Conservation (phyloP, 108 stramenopile genomes). For the Fistulifera solaris region DNA sequence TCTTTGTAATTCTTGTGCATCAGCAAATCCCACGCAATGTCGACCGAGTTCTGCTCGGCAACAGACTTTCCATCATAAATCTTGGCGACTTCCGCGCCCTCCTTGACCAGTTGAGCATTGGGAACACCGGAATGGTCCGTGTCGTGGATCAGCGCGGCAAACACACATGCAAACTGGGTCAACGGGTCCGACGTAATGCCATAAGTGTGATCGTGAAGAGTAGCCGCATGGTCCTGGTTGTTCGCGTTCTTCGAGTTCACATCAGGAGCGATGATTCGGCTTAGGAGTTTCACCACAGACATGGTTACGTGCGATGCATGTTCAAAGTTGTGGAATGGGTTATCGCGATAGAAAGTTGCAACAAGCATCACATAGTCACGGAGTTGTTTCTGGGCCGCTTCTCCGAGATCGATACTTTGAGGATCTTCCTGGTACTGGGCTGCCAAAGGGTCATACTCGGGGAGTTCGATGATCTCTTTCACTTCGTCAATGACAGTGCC, state of each 20-base stretch:
- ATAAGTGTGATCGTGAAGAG: conserved; percentile 12
- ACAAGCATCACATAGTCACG: conserved; percentile 16
- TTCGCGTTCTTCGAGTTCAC: conserved; percentile 23
- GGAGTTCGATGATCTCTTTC: conserved; percentile 24
- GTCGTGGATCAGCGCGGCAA: conserved; percentile 39
- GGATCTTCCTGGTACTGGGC: conserved; percentile 10
- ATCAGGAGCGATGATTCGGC: conserved; percentile 21
- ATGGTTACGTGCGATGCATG: conserved; percentile 50
- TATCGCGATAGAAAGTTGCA: conserved; percentile 31
- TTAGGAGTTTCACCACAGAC: conserved; percentile 23
- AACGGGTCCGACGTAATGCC: conserved; percentile 14
- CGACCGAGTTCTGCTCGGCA: conserved; percentile 21
- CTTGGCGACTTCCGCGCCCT: conserved; percentile 1
- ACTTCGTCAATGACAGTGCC: conserved; percentile 28
- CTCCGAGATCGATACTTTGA: conserved; percentile 7
- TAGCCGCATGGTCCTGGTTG: neutral
- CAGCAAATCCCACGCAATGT: conserved; percentile 27
- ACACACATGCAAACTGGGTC: conserved; percentile 26
- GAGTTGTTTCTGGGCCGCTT: conserved; percentile 15
- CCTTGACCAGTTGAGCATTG: conserved; percentile 18
- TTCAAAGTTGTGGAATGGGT: conserved; percentile 58
- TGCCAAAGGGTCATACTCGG: conserved; percentile 14
- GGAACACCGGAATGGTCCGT: conserved; percentile 31
- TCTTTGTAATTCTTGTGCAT: conserved; percentile 1
- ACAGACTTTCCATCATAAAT: conserved; percentile 3